Evolutionary conservation across 1,139 yeast species (phyloP).

Genomic region (Diutina sp.): DNA sequence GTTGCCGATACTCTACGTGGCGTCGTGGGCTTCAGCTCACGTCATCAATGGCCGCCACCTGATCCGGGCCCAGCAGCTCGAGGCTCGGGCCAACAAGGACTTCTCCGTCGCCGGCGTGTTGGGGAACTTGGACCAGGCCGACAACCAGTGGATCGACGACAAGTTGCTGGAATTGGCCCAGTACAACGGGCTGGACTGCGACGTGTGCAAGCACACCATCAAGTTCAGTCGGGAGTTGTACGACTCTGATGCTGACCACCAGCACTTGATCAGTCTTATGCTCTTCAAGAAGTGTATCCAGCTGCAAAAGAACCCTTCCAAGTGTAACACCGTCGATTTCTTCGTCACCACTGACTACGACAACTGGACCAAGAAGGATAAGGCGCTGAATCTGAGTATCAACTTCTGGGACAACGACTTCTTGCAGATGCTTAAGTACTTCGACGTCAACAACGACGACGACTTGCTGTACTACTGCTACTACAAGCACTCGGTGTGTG

Average conservation of each 20-base stretch:
- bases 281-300: constrained; percentile 23
- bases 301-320: constrained; percentile 16
- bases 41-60: background rate
- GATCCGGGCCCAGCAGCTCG: background rate
- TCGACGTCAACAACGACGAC: constrained; percentile 5
- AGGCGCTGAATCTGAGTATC: constrained; percentile 9
- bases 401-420: constrained; percentile 29
- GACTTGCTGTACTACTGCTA: constrained; percentile 7
- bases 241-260: constrained; percentile 18
- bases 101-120: background rate
- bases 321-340: constrained; percentile 24
- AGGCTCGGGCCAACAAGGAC: background rate
- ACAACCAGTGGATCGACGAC: constrained; percentile 18
- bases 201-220: constrained; percentile 23
- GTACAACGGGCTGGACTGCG: constrained; percentile 21
- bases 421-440: constrained; percentile 20
- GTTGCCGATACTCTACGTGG: background rate
- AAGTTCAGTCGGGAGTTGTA: constrained; percentile 17
- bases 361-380: constrained; percentile 4
- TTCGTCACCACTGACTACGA: constrained; percentile 23
- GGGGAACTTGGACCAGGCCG: constrained; percentile 5
- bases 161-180: constrained; percentile 12
- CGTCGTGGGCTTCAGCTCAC: background rate
- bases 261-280: constrained; percentile 23
- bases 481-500: constrained; percentile 7